Conservation (phyloP, 2,329 filamentous ascomycete genomes). For the Monascus ruber region DNA sequence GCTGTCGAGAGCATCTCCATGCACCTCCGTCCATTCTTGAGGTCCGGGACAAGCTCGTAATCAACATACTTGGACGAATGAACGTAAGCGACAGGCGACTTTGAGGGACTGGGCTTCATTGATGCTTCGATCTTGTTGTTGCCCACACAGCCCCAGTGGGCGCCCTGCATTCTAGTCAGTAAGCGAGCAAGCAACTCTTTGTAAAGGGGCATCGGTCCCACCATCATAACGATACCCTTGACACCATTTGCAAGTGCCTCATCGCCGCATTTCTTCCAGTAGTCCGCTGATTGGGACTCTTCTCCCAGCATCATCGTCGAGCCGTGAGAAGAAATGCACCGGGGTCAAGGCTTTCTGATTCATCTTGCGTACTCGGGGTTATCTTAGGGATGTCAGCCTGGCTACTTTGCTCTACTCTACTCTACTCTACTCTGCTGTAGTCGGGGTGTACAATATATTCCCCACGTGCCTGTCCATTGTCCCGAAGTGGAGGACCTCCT, state of each 20-base stretch:
- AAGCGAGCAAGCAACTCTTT: not conserved
- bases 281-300: constrained; percentile 48
- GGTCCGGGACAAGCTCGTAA: constrained; percentile 52
- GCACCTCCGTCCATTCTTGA: constrained; percentile 40
- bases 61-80: constrained; percentile 52
- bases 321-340: constrained; percentile 57
- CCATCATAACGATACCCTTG: constrained; percentile 57
- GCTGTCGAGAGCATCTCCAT: constrained; percentile 39
- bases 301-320: constrained; percentile 63
- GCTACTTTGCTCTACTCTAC: too few species aligned
- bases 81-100: constrained; percentile 56
- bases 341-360: constrained; percentile 19
- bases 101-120: constrained; percentile 48
- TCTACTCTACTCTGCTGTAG: too few species aligned
- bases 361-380: too few species aligned
- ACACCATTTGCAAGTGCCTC: constrained; percentile 48
- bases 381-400: too few species aligned
- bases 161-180: constrained; percentile 33
- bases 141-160: constrained; percentile 52
- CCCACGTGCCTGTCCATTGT: too few species aligned
- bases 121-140: constrained; percentile 47
- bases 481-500: too few species aligned
- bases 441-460: too few species aligned
- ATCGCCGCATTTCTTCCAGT: constrained; percentile 56
- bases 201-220: constrained; percentile 13